phyloP scores from a whole-genome alignment of 164 flowering plant genomes.

The Stephania japonica region DNA sequence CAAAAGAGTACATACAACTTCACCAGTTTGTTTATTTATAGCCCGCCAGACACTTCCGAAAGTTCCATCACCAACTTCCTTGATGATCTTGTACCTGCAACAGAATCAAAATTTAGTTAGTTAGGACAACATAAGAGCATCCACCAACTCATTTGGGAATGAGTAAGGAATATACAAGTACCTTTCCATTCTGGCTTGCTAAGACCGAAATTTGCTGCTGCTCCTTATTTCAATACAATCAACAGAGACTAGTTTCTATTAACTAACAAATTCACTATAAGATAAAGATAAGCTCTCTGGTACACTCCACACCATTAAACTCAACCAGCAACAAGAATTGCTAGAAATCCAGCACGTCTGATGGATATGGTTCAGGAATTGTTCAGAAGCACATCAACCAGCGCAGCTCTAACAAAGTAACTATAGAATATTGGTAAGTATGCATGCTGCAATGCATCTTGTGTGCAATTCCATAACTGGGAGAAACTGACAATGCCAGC shows the following conservation, averaged over 20 bases:
- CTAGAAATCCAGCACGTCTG: constrained; percentile 23
- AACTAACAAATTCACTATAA: constrained; percentile 15
- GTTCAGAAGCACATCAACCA: constrained; percentile 25
- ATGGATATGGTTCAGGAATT: constrained; percentile 46
- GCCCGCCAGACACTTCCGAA: constrained; percentile 98
- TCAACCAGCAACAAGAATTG: constrained; percentile 17
- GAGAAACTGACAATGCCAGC: constrained; percentile 5
- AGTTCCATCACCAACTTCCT: constrained; percentile 98
- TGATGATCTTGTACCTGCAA: constrained; percentile 77
- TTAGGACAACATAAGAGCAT: background rate
- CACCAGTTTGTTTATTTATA: constrained; percentile 78
- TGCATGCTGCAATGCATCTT: constrained; percentile 26
- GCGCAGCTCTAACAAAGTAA: constrained; percentile 11
- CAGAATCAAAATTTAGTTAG: background rate
- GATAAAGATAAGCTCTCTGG: constrained; percentile 22
- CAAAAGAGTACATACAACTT: constrained; percentile 61
- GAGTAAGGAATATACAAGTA: constrained; percentile 23
- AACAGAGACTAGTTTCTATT: constrained; percentile 17
- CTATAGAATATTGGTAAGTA: constrained; percentile 10
- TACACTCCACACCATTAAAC: constrained; percentile 41
- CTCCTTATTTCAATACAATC: constrained; percentile 31
- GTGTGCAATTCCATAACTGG: constrained; percentile 6
- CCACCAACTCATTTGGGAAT: background rate
- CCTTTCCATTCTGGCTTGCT: constrained; percentile 69
- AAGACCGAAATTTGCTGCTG: constrained; percentile 18